These are phyloP conservation scores for Rhynchospora tenuis DNA, from an alignment of 176 grass and related monocot species.

Conservation along the genomic window DNA sequence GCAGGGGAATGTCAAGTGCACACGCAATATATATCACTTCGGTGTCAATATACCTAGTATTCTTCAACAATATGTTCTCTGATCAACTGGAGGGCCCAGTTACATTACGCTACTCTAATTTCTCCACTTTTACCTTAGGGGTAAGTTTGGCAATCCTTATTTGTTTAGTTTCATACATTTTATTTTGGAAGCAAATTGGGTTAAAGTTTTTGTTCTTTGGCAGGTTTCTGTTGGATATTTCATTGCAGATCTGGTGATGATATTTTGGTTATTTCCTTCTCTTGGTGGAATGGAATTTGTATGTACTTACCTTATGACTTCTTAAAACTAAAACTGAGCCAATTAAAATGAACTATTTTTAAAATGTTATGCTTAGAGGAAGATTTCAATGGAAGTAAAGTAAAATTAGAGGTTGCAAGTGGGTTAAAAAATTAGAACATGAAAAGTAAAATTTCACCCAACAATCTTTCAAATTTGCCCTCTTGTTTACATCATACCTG, in stretches of 20 bases:
- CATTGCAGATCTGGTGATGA: slow-evolving; percentile 77
- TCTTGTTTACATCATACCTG: neutral
- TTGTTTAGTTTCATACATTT: slow-evolving; percentile 4
- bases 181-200: neutral
- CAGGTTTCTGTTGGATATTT: slow-evolving; percentile 97
- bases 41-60: slow-evolving; percentile 90
- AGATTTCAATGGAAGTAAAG: neutral
- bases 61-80: slow-evolving; percentile 82
- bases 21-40: slow-evolving; percentile 92
- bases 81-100: slow-evolving; percentile 67
- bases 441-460: neutral
- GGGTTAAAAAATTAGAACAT: neutral
- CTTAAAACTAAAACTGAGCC: neutral
- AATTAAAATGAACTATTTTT: neutral
- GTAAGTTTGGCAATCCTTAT: slow-evolving; percentile 36
- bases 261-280: slow-evolving; percentile 85
- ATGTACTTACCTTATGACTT: slow-evolving; percentile 33
- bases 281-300: slow-evolving; percentile 97
- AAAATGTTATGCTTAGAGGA: neutral
- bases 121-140: slow-evolving; percentile 84
- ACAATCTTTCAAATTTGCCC: neutral
- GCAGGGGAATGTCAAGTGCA: slow-evolving; percentile 88
- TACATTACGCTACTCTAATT: slow-evolving; percentile 64
- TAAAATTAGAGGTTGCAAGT: neutral
- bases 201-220: slow-evolving; percentile 3